Evolutionary conservation across 2,329 filamentous ascomycete genomes (phyloP).

Genomic region (Diaporthe citriasiana): DNA sequence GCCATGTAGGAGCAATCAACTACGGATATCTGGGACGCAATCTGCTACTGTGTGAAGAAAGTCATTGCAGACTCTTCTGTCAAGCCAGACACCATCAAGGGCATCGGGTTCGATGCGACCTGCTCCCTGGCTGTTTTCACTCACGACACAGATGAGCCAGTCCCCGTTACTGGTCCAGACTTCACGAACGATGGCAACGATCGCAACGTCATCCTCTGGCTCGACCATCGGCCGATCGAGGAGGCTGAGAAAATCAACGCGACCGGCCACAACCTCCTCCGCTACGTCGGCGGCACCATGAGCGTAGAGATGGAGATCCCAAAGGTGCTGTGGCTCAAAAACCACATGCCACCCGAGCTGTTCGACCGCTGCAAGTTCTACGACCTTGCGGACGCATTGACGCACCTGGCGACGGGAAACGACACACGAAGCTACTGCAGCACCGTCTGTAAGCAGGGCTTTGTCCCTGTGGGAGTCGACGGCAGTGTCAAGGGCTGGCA

Average conservation of each 20-base stretch:
- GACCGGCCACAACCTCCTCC: conserved; percentile 90
- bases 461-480: conserved; percentile 95
- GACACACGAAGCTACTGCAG: conserved; percentile 96
- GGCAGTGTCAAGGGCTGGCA: conserved; percentile 99
- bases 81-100: conserved; percentile 81
- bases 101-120: conserved; percentile 98
- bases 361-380: conserved; percentile 98
- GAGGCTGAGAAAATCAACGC: conserved; percentile 96
- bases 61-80: conserved; percentile 87
- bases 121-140: conserved; percentile 95
- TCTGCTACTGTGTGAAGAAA: conserved; percentile 88
- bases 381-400: conserved; percentile 92
- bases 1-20: conserved; percentile 89
- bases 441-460: conserved; percentile 97
- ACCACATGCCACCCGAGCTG: conserved; percentile 92
- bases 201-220: conserved; percentile 96
- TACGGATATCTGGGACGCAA: conserved; percentile 95
- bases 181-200: conserved; percentile 87
- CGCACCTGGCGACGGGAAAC: conserved; percentile 92
- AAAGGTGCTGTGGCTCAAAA: conserved; percentile 98
- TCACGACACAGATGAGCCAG: conserved; percentile 88
- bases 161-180: conserved; percentile 89
- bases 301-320: conserved; percentile 99
- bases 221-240: conserved; percentile 91
- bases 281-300: conserved; percentile 98